Base-by-base conservation (phyloP, 2,329 filamentous ascomycete genomes). In the Microsporum audouinii region DNA sequence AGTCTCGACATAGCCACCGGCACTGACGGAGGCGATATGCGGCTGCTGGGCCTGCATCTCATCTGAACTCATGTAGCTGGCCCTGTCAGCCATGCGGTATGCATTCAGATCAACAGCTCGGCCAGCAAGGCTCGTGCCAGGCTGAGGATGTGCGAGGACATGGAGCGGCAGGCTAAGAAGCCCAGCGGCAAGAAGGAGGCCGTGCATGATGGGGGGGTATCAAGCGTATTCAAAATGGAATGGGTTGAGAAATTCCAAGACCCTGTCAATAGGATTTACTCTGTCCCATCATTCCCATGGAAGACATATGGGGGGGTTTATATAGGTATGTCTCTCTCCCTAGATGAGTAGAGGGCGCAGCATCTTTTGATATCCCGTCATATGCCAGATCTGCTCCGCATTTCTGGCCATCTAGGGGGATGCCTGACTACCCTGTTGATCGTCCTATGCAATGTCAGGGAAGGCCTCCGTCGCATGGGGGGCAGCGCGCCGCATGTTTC, bases 131-230 rank as follows among this genome's bases (percentile, higher is more conserved):
- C 14, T 31, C 23, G 51, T 55, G 51, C 51, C 36, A 10, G 51
- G 61, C 39, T 60, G 55, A 49, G 61, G 61, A 17, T 63, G 61
- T n/a, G 55, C 61, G 33, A 57, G 14, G 17, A 56, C 61, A 43
- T 43, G 61, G 43, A 63, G 57, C n/a, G 61, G 59, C 45, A 63
- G 61, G 58, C 55, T 61, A 29, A 63, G 61, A 34, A 63, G 59
- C 59, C 61, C 61, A 55, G 61, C 61, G 29, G 61, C 59, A 49
- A 63, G 61, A 31, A 63, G 45, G 33, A 63, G 59, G 47, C 61
- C 61, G 55, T 63, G 61, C 61, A 63, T 63, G 59, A 58, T 61
- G 55, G 39, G 39, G 39, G 17, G 17, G 55, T 36, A n/a, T 55
- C 23, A 36, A 34, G 51, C 34, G 12, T 17, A 17, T 34, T 36